Evolutionary conservation across 495 filamentous ascomycete species (phyloP).

Genomic region (Penicillium waksmanii): DNA sequence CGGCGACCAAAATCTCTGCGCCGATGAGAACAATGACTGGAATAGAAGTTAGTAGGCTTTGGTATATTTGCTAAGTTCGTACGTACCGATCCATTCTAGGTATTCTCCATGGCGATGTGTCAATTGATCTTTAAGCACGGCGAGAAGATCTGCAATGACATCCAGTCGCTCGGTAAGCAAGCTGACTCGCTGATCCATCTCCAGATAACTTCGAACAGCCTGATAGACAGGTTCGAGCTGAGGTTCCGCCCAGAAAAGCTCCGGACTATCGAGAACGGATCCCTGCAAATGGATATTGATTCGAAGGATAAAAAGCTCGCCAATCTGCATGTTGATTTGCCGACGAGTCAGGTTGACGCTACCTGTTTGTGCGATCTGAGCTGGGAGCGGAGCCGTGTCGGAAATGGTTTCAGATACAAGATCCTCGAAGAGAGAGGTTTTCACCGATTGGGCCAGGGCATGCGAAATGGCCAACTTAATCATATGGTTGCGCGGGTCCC

Average conservation of each 20-base stretch:
- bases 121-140: conserved; percentile 94
- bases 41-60: background rate
- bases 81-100: conserved; percentile 87
- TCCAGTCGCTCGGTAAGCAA: conserved; percentile 87
- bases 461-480: conserved; percentile 96
- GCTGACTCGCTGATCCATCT: conserved; percentile 96
- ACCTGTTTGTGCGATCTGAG: conserved; percentile 87
- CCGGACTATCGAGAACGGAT: conserved; percentile 93
- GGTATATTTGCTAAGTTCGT: background rate
- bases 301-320: conserved; percentile 93
- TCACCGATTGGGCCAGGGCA: conserved; percentile 87
- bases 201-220: conserved; percentile 90
- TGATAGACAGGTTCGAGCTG: conserved; percentile 95
- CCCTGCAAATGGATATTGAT: conserved; percentile 99
- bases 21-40: conserved; percentile 93
- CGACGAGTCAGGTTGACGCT: conserved; percentile 80
- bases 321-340: conserved; percentile 98
- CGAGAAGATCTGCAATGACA: conserved; percentile 92
- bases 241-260: conserved; percentile 98
- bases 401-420: conserved; percentile 92
- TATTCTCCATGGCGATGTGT: conserved; percentile 96
- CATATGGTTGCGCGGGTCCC: conserved; percentile 96
- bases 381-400: conserved; percentile 84
- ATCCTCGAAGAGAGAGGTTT: conserved; percentile 98
- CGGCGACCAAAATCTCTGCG: conserved; percentile 92